Evolutionary conservation across 192 early-diverging fungal species (phyloP).

Genomic region (Backusella macrospora): DNA sequence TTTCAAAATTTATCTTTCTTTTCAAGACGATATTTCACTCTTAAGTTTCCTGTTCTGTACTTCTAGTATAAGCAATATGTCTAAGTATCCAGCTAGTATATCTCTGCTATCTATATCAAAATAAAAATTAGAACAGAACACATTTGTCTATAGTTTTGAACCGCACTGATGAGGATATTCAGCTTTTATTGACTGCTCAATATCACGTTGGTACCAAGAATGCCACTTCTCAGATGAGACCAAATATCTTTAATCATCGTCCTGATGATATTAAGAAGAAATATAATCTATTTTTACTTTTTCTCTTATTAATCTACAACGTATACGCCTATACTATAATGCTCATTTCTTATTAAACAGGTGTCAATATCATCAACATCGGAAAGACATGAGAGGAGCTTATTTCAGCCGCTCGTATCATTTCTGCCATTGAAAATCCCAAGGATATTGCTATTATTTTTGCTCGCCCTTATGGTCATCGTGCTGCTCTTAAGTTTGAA

Average conservation of each 20-base stretch:
- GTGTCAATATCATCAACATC: slow-evolving; percentile 97
- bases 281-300: background rate
- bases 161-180: slow-evolving; percentile 90
- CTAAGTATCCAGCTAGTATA: slow-evolving; percentile 13
- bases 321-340: background rate
- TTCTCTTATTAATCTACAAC: background rate
- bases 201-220: slow-evolving; percentile 98
- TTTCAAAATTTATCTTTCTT: background rate
- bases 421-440: slow-evolving; percentile 98
- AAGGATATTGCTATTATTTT: slow-evolving; percentile 95
- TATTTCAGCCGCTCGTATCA: slow-evolving; percentile 95
- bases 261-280: slow-evolving; percentile 67
- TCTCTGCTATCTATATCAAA: background rate
- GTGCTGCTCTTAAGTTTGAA: slow-evolving; percentile 97
- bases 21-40: background rate
- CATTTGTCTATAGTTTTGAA: slow-evolving; percentile 45
- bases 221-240: slow-evolving; percentile 87
- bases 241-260: slow-evolving; percentile 96
- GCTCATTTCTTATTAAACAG: slow-evolving; percentile 33
- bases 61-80: background rate
- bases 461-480: slow-evolving; percentile 94
- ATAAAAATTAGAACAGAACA: background rate
- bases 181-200: slow-evolving; percentile 92
- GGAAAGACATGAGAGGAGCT: slow-evolving; percentile 99
- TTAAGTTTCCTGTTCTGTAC: background rate